Evolutionary conservation across 495 filamentous ascomycete species (phyloP).

Genomic region (Neurospora hispaniola): DNA sequence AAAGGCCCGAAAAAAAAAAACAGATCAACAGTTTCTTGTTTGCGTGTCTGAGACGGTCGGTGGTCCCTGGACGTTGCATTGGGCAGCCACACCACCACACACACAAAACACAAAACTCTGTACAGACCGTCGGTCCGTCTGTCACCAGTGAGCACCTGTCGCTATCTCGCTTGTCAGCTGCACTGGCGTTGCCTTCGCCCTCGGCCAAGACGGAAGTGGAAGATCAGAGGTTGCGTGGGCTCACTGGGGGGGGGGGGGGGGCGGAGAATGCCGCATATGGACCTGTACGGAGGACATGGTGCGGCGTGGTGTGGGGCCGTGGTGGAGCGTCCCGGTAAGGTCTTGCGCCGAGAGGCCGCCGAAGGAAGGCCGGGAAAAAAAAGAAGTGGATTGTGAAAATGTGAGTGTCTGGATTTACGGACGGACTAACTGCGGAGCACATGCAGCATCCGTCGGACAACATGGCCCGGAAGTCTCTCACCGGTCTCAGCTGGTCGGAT

Average conservation of each 20-base stretch:
- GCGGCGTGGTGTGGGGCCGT: background rate
- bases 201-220: background rate
- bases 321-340: background rate
- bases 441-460: background rate
- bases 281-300: background rate
- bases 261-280: background rate
- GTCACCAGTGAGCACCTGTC: background rate
- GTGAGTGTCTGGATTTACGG: background rate
- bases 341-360: background rate
- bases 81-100: too few relatives aligned
- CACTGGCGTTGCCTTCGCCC: background rate
- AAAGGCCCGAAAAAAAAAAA: background rate
- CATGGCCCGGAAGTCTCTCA: background rate
- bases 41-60: background rate
- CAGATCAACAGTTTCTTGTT: background rate
- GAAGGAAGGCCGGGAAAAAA: background rate
- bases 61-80: background rate
- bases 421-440: background rate
- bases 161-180: too few relatives aligned
- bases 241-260: background rate
- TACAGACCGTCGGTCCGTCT: background rate
- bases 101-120: too few relatives aligned
- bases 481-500: background rate
- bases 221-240: background rate
- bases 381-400: background rate